These are phyloP conservation scores for Diutina rugosa DNA, from an alignment of 1,139 yeast species.

Conservation along the genomic window DNA sequence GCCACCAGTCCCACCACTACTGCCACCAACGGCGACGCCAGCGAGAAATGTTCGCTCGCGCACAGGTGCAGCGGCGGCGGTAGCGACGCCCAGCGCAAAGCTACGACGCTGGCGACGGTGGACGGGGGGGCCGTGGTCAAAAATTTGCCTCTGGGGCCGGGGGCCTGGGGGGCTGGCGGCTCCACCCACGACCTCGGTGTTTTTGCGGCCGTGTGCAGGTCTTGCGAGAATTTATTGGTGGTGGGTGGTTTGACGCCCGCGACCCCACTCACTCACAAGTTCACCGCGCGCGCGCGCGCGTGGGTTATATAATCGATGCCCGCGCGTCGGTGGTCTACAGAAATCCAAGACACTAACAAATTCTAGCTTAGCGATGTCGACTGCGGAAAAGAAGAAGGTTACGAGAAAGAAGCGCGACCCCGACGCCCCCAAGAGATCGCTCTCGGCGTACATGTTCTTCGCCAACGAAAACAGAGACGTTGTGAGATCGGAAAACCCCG, in stretches of 20 bases:
- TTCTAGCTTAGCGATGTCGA: not conserved
- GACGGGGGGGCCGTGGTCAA: not conserved
- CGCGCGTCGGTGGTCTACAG: not conserved
- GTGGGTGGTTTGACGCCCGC: not conserved
- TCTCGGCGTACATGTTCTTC: conserved; percentile 97
- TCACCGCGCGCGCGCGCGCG: not conserved
- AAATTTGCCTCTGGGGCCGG: too few relatives aligned
- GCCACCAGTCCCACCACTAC: not conserved
- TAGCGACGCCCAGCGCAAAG: not conserved
- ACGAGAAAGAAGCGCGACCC: conserved; percentile 66
- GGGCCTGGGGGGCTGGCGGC: not conserved
- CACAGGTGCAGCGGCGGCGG: not conserved
- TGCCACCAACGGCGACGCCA: not conserved
- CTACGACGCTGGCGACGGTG: not conserved
- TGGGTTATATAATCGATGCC: not conserved
- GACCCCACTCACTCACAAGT: not conserved
- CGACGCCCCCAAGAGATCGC: conserved; percentile 97
- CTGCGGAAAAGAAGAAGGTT: conserved; percentile 30
- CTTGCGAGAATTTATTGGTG: not conserved
- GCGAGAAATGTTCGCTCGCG: not conserved
- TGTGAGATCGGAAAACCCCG: conserved; percentile 91
- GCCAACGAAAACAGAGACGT: conserved; percentile 95
- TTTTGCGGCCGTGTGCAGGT: not conserved
- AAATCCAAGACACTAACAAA: not conserved
- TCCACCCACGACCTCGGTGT: not conserved